Percentiles rank a stretch among this genome's conserved stretches.
Conservation (phyloP, 306 rosid species). For the Rosa multiflora region DNA sequence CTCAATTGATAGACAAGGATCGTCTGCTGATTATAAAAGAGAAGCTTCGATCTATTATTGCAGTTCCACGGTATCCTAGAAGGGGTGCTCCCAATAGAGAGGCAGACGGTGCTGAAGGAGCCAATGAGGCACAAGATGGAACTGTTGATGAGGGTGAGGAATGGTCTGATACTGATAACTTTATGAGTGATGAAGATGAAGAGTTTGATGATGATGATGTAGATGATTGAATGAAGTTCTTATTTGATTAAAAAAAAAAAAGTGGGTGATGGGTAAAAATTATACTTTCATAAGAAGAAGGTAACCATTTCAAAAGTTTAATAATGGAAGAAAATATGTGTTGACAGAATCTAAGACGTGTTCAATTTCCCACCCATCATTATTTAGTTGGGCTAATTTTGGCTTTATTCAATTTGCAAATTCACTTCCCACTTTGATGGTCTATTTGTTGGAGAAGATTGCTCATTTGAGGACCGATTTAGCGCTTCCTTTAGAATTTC, state of each 20-base stretch:
- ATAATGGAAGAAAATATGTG: no score
- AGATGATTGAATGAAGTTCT: conserved; percentile 57
- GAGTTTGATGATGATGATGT: conserved; percentile 32
- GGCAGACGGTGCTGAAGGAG: conserved; percentile 37
- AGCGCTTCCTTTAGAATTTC: conserved; percentile 74
- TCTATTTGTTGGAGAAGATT: conserved; percentile 62
- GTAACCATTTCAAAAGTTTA: no score
- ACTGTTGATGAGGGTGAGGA: conserved; percentile 50
- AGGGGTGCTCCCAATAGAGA: conserved; percentile 37
- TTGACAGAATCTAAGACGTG: no score
- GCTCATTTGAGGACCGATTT: conserved; percentile 70
- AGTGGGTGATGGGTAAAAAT: no score
- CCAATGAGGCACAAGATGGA: conserved; percentile 38
- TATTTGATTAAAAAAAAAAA: no score
- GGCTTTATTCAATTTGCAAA: no score
- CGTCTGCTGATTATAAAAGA: conserved; percentile 72
- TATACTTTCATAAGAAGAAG: no score
- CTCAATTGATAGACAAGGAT: conserved; percentile 73
- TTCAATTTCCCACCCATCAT: no score
- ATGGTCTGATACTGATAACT: conserved; percentile 54
- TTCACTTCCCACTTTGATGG: no score
- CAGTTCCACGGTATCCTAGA: conserved; percentile 55
- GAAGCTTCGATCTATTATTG: conserved; percentile 68
- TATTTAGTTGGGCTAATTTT: no score
- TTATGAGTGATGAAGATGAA: conserved; percentile 29